Conservation (phyloP, 768 basidiomycete genomes). For the Daedaleopsis sinensis region DNA sequence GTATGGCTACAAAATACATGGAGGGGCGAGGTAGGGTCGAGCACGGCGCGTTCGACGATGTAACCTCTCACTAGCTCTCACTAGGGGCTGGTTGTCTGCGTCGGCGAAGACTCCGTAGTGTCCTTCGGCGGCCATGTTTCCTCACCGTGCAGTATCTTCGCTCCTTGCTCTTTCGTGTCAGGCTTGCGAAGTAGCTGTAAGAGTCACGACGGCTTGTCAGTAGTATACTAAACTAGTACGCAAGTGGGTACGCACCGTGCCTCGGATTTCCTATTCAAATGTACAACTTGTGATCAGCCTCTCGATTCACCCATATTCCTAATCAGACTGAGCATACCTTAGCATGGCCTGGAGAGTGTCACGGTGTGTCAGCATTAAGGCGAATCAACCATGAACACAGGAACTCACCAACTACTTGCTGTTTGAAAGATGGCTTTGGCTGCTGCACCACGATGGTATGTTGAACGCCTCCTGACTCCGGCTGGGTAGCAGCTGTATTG, state of each 20-base stretch:
- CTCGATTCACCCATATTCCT: not conserved
- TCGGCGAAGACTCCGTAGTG: not conserved
- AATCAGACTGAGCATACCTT: slow-evolving; percentile 1
- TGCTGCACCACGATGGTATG: slow-evolving; percentile 7
- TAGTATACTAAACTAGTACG: not conserved
- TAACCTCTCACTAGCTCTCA: not conserved
- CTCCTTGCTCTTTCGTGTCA: slow-evolving; percentile 14
- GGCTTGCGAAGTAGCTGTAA: slow-evolving; percentile 13
- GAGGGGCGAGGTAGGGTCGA: not conserved
- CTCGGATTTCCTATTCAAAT: slow-evolving; percentile 12
- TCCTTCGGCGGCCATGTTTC: slow-evolving; percentile 14
- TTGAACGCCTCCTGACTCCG: slow-evolving; percentile 8
- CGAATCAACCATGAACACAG: too few relatives aligned
- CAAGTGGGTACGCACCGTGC: slow-evolving; percentile 5
- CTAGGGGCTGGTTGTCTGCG: not conserved
- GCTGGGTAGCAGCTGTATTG: slow-evolving; percentile 11
- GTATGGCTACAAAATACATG: not conserved
- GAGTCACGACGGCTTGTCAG: too few relatives aligned
- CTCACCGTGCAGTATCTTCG: slow-evolving; percentile 17
- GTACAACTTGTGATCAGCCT: not conserved
- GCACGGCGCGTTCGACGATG: not conserved
- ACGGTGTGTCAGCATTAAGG: not conserved
- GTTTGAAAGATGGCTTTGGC: slow-evolving; percentile 13
- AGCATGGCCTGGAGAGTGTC: slow-evolving; percentile 5
- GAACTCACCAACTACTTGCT: slow-evolving; percentile 15